Base-by-base conservation (phyloP, 129 eudicot genomes). In the Calendula officinalis region DNA sequence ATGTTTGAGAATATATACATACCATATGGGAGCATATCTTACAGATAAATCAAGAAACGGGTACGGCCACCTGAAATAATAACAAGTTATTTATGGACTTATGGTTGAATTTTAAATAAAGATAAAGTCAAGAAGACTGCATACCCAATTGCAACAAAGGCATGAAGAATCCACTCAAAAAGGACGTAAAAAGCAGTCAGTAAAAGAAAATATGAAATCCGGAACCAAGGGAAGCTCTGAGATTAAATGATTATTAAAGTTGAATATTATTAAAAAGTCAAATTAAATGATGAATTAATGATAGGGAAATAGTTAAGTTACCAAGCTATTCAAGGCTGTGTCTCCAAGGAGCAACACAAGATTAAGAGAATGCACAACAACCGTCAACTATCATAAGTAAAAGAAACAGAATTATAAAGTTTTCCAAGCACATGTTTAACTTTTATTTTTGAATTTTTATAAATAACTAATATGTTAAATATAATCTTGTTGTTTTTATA, bases 61-160 rank as follows among this genome's bases (percentile, higher is more conserved):
- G 79, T 90, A 90, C 10, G 95, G 95, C 97, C 97, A 90, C 95
- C 97, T 86, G 83, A 30, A 79, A 59, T 11, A 42, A 60, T 70
- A n/a, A 66, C 34, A 54, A 9, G 46, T 38, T 36, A 33, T 35
- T 13, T 6, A 46, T n/a, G 47, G 58, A 43, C 6, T 8, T 56
- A 14, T 0, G 10, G 14, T 27, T 51, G 34, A 17, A 14, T 37
- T 53, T 35, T 27, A 67, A 40, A 66, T 35, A 43, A 7, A 30
- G 34, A 47, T 3, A 45, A 6, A 58, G 66, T 41, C 11, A 50
- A 34, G 39, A 39, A 60, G 27, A 34, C 5, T 48, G 12, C 71
- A 63, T 78, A 85, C 95, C 94, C 83, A 42, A 77, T 72, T 35
- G 75, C 66, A 36, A 67, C 83, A 57, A 43, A 73, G 58, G 88